Conservation (phyloP, 1,139 yeast genomes). For the Meyerozyma guilliermondii region DNA sequence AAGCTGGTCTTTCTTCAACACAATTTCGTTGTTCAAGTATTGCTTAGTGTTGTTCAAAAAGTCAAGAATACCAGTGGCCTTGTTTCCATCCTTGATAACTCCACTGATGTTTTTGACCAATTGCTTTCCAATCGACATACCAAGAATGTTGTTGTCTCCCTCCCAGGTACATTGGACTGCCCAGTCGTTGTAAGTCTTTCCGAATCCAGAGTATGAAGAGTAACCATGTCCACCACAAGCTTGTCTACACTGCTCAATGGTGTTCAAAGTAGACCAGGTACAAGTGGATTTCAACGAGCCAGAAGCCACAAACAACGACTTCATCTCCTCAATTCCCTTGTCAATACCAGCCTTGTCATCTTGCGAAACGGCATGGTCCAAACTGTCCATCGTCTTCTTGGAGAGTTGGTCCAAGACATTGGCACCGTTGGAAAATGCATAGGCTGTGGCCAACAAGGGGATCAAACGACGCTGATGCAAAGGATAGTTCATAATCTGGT, state of each 20-base stretch:
- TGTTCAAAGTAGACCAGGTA: constrained; percentile 78
- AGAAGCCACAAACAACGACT: constrained; percentile 77
- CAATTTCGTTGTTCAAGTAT: constrained; percentile 23
- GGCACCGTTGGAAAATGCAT: constrained; percentile 73
- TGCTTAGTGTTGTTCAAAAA: constrained; percentile 36
- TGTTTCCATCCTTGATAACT: constrained; percentile 24
- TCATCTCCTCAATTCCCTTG: constrained; percentile 57
- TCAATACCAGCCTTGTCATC: constrained; percentile 38
- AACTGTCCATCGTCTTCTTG: constrained; percentile 43
- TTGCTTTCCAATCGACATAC: constrained; percentile 78
- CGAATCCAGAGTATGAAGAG: constrained; percentile 84
- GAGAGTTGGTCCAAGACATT: constrained; percentile 55
- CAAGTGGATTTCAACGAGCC: constrained; percentile 87
- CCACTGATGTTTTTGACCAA: constrained; percentile 51
- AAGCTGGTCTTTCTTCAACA: constrained; percentile 30
- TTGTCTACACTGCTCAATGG: constrained; percentile 87
- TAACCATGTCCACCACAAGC: constrained; percentile 98
- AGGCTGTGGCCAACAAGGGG: constrained; percentile 77
- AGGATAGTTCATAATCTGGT: constrained; percentile 74
- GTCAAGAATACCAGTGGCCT: constrained; percentile 37
- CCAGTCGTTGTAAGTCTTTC: constrained; percentile 87
- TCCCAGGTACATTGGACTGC: constrained; percentile 98
- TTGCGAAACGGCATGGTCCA: constrained; percentile 49
- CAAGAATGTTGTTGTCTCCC: constrained; percentile 88
- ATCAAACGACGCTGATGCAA: constrained; percentile 82